Evolutionary conservation across 352 stramenopile genomes (phyloP), one percentile per base, ranked within the genome.

Genomic region (Globisporangium carolinianum): DNA sequence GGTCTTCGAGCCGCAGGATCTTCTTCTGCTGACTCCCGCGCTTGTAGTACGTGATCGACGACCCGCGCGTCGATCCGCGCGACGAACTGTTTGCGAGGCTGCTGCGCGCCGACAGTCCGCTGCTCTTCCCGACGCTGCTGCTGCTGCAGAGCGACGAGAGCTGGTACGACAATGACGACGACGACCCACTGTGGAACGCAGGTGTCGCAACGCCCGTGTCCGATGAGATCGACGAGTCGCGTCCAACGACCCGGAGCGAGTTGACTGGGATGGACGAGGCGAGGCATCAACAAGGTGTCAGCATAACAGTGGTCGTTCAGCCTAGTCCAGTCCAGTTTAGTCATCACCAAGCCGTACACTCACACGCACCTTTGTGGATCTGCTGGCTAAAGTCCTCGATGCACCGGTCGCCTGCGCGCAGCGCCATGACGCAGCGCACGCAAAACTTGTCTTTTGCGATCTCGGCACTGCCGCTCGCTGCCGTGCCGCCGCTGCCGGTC

Each of bases 391-490:
- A 74, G 37, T 65, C 63, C 17, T 68, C 52, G 38, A 71, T 37
- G 14, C 62, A 65, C 10, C 67, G 73, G 51, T 82, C 75, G 37
- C 73, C 69, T 0, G 55, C 62, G 11, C 75, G 75, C 18, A 85
- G 60, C 5, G 65, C 41, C 66, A 85, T 68, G 56, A 85, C 65
- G 35, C 70, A 85, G 17, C 75, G 72, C 54, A 85, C 72, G 46
- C 75, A 85, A 41, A 85, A 85, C 48, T 85, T 83, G 38, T 71
- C 78, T 32, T 65, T 53, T n/a, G 63, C 72, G 32, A 83, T 72
- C 18, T 54, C 38, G 0, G 53, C 4, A 43, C 32, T 15, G n/a
- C 15, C 10, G n/a, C 7, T 32, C 8, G 14, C 35, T 37, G 10
- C 47, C 8, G 47, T 14, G 47, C 14, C 14, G 12, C 12, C 49